Conservation (phyloP, 2,329 filamentous ascomycete species). For the Gliomastix tumulicola region DNA sequence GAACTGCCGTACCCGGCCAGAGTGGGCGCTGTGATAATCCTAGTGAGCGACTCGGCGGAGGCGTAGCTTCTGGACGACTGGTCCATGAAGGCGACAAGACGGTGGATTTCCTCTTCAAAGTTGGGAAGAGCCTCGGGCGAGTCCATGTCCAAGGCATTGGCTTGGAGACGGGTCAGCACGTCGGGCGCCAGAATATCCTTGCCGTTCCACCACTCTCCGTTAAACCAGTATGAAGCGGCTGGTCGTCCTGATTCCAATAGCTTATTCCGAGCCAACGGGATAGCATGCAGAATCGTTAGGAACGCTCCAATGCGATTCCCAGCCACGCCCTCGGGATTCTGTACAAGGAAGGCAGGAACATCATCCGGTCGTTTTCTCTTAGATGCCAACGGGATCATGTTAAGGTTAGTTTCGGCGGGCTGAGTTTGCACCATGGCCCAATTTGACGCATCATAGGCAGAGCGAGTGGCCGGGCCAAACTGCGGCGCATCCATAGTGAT, state of each 20-base stretch:
- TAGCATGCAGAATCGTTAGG: constrained; percentile 52
- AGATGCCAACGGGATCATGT: constrained; percentile 23
- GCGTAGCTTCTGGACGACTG: constrained; percentile 53
- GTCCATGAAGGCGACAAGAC: constrained; percentile 57
- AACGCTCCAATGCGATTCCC: constrained; percentile 43
- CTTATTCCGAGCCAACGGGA: constrained; percentile 50
- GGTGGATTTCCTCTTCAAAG: constrained; percentile 49
- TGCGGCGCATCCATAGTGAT: constrained; percentile 29
- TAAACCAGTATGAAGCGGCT: constrained; percentile 43
- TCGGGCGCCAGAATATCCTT: constrained; percentile 37
- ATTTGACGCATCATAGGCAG: constrained; percentile 44
- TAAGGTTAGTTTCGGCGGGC: constrained; percentile 9
- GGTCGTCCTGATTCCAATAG: constrained; percentile 37
- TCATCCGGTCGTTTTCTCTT: constrained; percentile 30
- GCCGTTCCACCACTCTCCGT: constrained; percentile 57
- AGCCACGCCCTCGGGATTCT: constrained; percentile 20
- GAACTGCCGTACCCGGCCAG: too few species aligned
- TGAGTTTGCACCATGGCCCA: constrained; percentile 52
- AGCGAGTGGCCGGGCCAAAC: constrained; percentile 54
- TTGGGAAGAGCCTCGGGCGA: constrained; percentile 20
- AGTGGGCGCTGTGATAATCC: constrained; percentile 24
- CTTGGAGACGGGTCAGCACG: constrained; percentile 17
- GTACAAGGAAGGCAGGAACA: constrained; percentile 45
- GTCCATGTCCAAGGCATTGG: constrained; percentile 5
- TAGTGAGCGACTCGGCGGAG: constrained; percentile 37